Conservation (phyloP, 805 yeast genomes). For the Saturnispora gosingensis region DNA sequence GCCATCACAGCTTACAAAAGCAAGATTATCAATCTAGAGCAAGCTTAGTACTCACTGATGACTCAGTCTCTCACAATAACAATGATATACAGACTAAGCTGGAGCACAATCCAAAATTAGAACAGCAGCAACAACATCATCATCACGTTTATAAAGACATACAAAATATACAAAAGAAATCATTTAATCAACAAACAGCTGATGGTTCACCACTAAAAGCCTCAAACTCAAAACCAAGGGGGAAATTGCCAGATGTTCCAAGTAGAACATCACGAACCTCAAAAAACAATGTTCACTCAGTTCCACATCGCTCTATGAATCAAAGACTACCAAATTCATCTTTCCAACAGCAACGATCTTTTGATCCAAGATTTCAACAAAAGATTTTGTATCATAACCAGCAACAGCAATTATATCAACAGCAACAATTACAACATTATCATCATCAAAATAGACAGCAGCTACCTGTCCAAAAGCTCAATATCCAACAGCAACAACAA, state of each 20-base stretch:
- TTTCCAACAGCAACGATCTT: neutral
- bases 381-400: neutral
- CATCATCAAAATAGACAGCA: neutral
- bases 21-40: slow-evolving; percentile 6
- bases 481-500: neutral
- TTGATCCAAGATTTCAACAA: neutral
- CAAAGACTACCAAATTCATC: slow-evolving; percentile 1
- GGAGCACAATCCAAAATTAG: neutral
- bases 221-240: slow-evolving; percentile 10
- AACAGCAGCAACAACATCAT: slow-evolving; percentile 3
- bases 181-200: slow-evolving; percentile 4
- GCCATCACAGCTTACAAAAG: slow-evolving; percentile 2
- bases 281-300: neutral
- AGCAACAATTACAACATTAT: neutral
- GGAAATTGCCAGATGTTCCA: neutral
- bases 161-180: slow-evolving; percentile 10
- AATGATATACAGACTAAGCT: neutral
- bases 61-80: slow-evolving; percentile 4
- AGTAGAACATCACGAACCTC: neutral
- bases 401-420: slow-evolving; percentile 2
- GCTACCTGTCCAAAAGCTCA: neutral
- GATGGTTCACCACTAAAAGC: slow-evolving; percentile 9
- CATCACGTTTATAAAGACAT: slow-evolving; percentile 14
- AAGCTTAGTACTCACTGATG: slow-evolving; percentile 12
- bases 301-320: neutral